phyloP scores from a whole-genome alignment of 805 yeast genomes.

The Barnettozyma wickerhamii region DNA sequence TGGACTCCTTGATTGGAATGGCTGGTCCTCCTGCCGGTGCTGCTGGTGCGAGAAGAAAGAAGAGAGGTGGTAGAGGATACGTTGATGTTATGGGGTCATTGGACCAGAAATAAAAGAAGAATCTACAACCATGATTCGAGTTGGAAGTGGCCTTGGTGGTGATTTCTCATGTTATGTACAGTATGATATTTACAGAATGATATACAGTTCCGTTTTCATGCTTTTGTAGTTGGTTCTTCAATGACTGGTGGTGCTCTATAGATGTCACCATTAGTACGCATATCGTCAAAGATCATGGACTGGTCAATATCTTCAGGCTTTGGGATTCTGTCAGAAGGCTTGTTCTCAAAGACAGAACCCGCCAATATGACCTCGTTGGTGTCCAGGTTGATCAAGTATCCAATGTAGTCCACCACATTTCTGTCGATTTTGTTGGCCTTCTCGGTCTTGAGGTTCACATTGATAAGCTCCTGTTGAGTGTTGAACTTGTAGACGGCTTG shows the following conservation, averaged over 20 bases:
- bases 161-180: slow-evolving; percentile 2
- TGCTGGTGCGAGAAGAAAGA: slow-evolving; percentile 32
- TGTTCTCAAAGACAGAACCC: slow-evolving; percentile 63
- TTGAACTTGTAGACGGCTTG: slow-evolving; percentile 62
- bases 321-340: slow-evolving; percentile 36
- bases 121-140: too few species aligned
- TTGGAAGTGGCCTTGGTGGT: too few species aligned
- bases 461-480: slow-evolving; percentile 55
- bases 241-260: slow-evolving; percentile 27
- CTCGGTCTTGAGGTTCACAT: slow-evolving; percentile 40
- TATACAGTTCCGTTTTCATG: background rate
- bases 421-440: slow-evolving; percentile 44
- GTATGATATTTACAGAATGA: slow-evolving; percentile 9
- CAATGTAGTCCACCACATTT: slow-evolving; percentile 56
- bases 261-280: slow-evolving; percentile 31
- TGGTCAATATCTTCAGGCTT: slow-evolving; percentile 28
- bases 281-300: slow-evolving; percentile 24
- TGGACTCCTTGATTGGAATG: slow-evolving; percentile 43
- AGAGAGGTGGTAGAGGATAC: slow-evolving; percentile 52
- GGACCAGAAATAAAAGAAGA: slow-evolving; percentile 10
- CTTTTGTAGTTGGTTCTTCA: slow-evolving; percentile 4
- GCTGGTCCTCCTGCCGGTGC: slow-evolving; percentile 25
- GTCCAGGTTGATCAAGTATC: slow-evolving; percentile 57
- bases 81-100: slow-evolving; percentile 54
- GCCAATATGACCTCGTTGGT: slow-evolving; percentile 54